Base-by-base conservation (phyloP, 75 land plant genomes). In the Sequoiadendron giganteum region DNA sequence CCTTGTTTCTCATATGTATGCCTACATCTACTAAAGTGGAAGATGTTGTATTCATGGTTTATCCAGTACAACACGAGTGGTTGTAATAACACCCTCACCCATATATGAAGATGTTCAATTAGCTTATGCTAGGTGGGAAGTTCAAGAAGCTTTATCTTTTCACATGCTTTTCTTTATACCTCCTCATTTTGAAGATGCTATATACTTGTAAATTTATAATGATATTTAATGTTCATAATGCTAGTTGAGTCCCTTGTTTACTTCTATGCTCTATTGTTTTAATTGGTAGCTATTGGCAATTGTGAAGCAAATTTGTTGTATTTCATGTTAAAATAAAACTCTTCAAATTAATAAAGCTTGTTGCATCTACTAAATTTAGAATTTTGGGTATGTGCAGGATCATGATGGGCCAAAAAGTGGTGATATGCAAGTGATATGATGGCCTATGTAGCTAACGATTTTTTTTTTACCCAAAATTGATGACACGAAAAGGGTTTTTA, bases 101-200 rank as follows among this genome's bases (percentile, higher is more conserved):
- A 45, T 45, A 2, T 45, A 45, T 45, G 47, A 45, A 45, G 47
- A 45, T 45, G 47, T 45, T 2, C 47, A 4, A 45, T 4, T 2
- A 45, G 47, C 47, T 45, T 45, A 45, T 45, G 47, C 47, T 45
- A 45, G 89, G 90, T 88, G 61, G 42, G 87, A 38, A 25, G 70
- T 65, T 65, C 25, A 25, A n/a, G n/a, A 65, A 65, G 70, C 70
- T 65, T 65, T 25, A 65, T 65, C 28, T 21, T 21, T 58, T 65
- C 70, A 25, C 6, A 10, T 45, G 18, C 13, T 48, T 45, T 85
- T 73, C 14, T 73, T 21, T 42, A 9, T 16, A 72, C 36, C 14
- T 68, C 30, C 38, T 61, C 36, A 87, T 85, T 75, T 49, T 58
- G 21, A 58, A 58, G 25, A 3, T 58, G 3, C 58, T 21, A 21